phyloP scores from a whole-genome alignment of 805 yeast genomes.

The Ogataea pilisensis region DNA sequence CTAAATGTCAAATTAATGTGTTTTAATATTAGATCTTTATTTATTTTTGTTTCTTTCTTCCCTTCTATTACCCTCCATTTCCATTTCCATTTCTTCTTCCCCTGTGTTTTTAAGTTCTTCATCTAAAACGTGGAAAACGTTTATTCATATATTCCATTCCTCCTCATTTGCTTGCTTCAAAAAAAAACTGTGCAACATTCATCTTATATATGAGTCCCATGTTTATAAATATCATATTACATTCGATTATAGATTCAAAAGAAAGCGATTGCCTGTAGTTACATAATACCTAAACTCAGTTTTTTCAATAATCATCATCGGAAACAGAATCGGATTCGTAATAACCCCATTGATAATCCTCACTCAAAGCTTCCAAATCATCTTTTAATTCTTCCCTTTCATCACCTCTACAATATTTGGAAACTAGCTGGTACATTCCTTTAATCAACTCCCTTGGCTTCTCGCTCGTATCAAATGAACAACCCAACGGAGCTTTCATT shows the following conservation, averaged over 20 bases:
- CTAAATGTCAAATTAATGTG: neutral
- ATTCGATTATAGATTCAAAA: slow-evolving; percentile 1
- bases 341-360: slow-evolving; percentile 50
- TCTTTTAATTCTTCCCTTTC: slow-evolving; percentile 54
- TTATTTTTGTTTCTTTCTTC: neutral
- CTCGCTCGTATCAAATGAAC: slow-evolving; percentile 22
- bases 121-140: neutral
- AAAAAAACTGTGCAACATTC: neutral
- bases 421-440: slow-evolving; percentile 24
- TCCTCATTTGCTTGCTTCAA: neutral
- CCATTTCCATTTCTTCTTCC: neutral
- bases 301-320: slow-evolving; percentile 24
- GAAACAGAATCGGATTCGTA: slow-evolving; percentile 41
- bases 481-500: slow-evolving; percentile 7
- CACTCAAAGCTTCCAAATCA: slow-evolving; percentile 38
- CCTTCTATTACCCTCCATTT: neutral
- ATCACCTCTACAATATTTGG: slow-evolving; percentile 34
- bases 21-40: neutral
- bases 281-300: no score
- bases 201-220: slow-evolving; percentile 1
- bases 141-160: neutral
- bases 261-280: no score
- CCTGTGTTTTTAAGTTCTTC: no score
- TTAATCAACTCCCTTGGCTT: slow-evolving; percentile 19
- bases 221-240: slow-evolving; percentile 1